A percentile compares a stretch with the other conserved stretches of the same genome.
These are phyloP conservation scores for Diaporthe velutina DNA, from an alignment of 2,329 filamentous ascomycete genomes.

Conservation along the genomic window DNA sequence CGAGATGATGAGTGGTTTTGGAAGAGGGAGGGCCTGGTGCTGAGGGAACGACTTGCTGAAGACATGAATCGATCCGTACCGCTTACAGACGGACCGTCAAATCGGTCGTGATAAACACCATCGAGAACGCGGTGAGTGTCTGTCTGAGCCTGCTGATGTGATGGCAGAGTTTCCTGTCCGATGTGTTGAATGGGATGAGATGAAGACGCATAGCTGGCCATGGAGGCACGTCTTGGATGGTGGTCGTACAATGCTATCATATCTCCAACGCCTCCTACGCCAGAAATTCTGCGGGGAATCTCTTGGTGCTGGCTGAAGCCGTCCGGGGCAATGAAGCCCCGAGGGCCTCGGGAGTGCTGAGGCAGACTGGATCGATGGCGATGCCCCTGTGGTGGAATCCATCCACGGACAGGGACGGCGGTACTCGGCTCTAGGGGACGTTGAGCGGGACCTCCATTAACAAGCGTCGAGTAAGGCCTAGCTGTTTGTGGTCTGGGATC, in stretches of 20 bases:
- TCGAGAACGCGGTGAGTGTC: background rate
- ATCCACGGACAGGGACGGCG: background rate
- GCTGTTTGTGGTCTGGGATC: background rate
- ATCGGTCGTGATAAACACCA: background rate
- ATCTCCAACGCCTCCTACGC: no score
- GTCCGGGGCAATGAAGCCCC: background rate
- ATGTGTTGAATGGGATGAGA: no score
- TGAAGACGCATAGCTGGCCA: background rate
- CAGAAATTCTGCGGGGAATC: background rate
- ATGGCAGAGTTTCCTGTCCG: background rate
- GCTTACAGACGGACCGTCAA: background rate
- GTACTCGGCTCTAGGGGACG: background rate
- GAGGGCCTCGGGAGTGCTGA: background rate
- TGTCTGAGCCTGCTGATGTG: background rate
- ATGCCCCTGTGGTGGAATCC: background rate
- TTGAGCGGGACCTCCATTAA: background rate
- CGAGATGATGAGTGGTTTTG: background rate
- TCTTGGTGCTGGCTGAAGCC: background rate
- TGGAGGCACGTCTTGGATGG: background rate
- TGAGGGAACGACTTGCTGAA: background rate
- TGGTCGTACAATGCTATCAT: background rate
- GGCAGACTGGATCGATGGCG: background rate
- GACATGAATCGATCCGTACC: background rate
- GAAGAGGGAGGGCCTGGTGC: background rate
- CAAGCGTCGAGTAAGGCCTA: background rate